Evolutionary conservation across 768 basidiomycete genomes (phyloP).

Genomic region (Panaeolus cyanescens): DNA sequence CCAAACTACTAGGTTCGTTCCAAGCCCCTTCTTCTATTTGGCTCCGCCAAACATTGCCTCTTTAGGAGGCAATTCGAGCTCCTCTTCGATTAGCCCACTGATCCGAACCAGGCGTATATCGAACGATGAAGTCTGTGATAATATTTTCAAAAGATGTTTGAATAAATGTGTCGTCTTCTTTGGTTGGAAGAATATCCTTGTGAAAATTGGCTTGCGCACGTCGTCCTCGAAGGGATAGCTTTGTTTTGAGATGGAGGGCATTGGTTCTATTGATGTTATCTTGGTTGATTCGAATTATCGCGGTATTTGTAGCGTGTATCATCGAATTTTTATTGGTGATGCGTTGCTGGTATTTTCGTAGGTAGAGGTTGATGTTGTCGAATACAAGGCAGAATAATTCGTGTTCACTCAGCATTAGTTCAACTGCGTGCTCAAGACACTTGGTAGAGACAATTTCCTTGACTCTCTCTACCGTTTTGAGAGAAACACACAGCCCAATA

Average conservation of each 20-base stretch:
- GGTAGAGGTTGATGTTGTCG: conserved; percentile 36
- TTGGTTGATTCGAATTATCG: conserved; percentile 1
- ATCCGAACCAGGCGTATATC: conserved; percentile 13
- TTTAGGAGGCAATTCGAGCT: too few species aligned
- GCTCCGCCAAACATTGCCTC: too few species aligned
- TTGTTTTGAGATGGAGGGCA: conserved; percentile 13
- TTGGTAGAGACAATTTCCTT: conserved; percentile 27
- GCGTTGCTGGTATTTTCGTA: conserved; percentile 29
- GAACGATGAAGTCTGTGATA: conserved; percentile 6
- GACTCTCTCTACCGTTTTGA: conserved; percentile 24
- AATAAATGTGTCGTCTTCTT: conserved; percentile 18
- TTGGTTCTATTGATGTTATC: neutral
- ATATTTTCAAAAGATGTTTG: neutral
- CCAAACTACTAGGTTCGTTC: too few species aligned
- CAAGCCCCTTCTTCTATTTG: too few species aligned
- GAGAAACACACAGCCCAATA: conserved; percentile 26
- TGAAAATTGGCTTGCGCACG: conserved; percentile 13
- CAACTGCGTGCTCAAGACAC: conserved; percentile 20
- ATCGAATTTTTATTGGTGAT: conserved; percentile 27
- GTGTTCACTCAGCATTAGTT: conserved; percentile 20
- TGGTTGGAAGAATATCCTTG: conserved; percentile 16
- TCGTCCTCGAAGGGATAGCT: conserved; percentile 14
- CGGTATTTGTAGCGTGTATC: conserved; percentile 27
- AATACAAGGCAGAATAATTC: conserved; percentile 21
- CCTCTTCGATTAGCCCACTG: too few species aligned